Evolutionary conservation across 805 yeast genomes (phyloP).

Genomic region (Blastobotrys chiropterorum): DNA sequence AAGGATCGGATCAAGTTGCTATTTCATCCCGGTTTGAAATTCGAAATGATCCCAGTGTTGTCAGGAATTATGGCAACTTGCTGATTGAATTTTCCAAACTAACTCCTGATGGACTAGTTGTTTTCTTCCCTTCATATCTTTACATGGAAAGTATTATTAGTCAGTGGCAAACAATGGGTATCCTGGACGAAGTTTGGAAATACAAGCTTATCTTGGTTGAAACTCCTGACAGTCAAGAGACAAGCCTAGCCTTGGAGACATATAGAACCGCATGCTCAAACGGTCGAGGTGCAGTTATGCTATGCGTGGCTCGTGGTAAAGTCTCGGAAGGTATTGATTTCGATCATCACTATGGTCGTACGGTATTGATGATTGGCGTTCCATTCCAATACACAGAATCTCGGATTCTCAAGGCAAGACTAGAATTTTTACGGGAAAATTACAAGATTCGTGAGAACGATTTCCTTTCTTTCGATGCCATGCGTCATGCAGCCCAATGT

Average conservation of each 20-base stretch:
- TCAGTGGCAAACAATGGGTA: slow-evolving; percentile 99
- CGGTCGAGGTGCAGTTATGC: slow-evolving; percentile 93
- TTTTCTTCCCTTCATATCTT: slow-evolving; percentile 92
- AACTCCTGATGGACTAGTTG: slow-evolving; percentile 97
- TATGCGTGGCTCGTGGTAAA: slow-evolving; percentile 98
- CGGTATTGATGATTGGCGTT: slow-evolving; percentile 97
- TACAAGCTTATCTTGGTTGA: slow-evolving; percentile 91
- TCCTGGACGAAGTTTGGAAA: slow-evolving; percentile 97
- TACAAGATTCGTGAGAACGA: slow-evolving; percentile 91
- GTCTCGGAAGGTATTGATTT: slow-evolving; percentile 99
- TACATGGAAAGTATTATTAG: slow-evolving; percentile 98
- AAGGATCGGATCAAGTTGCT: slow-evolving; percentile 97
- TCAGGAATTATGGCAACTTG: slow-evolving; percentile 90
- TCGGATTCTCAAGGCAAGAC: slow-evolving; percentile 86
- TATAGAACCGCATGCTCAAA: slow-evolving; percentile 94
- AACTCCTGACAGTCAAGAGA: slow-evolving; percentile 98
- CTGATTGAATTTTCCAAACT: slow-evolving; percentile 88
- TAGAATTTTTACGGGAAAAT: slow-evolving; percentile 89
- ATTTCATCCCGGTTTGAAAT: slow-evolving; percentile 95
- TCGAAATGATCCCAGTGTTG: slow-evolving; percentile 96
- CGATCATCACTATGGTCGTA: slow-evolving; percentile 96
- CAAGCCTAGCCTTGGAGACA: slow-evolving; percentile 90
- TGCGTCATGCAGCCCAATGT: slow-evolving; percentile 99
- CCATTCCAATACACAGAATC: slow-evolving; percentile 99
- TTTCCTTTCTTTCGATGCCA: slow-evolving; percentile 94